Base-by-base conservation (phyloP, 192 early-diverging fungal species). In the Kickxella alabastrina region DNA sequence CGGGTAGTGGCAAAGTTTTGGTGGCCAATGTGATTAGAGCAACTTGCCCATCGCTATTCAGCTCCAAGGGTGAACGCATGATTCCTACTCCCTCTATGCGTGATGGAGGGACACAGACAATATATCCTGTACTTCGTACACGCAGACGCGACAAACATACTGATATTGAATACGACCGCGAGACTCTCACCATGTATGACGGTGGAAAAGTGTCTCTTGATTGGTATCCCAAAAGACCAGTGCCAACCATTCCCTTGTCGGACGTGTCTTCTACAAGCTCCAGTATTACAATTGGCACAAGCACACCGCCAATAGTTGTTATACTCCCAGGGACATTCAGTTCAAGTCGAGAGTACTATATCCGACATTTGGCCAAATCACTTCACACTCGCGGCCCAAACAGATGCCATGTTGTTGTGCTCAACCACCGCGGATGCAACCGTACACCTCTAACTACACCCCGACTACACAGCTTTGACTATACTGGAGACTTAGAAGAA, bases 221-320 rank as follows among this genome's bases (percentile, higher is more conserved):
- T n/a, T 59, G 57, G 57, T 59, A 59, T n/a, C 57, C 57, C n/a
- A 15, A 21, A 15, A 35, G 41, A 4, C 52, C 17, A 43, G 21
- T 23, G 22, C 3, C 17, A 9, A 22, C 12, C 5, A 4, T 8
- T 43, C n/a, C 41, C 17, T 22, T 15, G 21, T 38, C 12, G 18
- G 36, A 13, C n/a, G 36, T 21, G 3, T 45, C 46, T 1, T 49
- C 47, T 9, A 14, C 18, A 10, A 17, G 47, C 10, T 49, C 44
- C 9, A 4, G 15, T 35, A 24, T 28, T 10, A 6, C 14, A 7
- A 22, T 12, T 6, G 25, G 24, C 13, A 22, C 14, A 9, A 26
- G 23, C 4, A 17, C n/a, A 3, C 7, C 24, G 7, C 57, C 46
- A 7, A 59, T 50, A 36, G 57, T 50, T 10, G 24, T 59, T 18